Base-by-base conservation (phyloP, 2,329 filamentous ascomycete species). In the Colletotrichum shisoi region DNA sequence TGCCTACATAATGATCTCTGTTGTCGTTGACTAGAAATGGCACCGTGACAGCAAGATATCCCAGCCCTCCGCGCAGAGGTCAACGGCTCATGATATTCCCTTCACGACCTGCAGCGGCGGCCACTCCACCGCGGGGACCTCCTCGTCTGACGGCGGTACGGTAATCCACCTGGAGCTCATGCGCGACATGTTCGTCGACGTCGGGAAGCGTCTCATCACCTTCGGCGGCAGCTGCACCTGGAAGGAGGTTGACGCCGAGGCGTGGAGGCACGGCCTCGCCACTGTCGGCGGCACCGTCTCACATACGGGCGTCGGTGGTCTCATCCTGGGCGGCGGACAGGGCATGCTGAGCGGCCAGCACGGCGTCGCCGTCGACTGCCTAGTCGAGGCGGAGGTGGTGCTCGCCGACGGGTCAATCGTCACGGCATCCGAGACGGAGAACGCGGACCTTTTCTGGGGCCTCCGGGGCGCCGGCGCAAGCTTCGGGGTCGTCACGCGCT, bases 261-360 rank as follows among this genome's bases (percentile, higher is more conserved):
- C 82, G 0, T 83, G 78, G 58, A 74, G 80, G 54, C 76, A 85
- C 71, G 80, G 81, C 0, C 79, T 89, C 3, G 87, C 85, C 2
- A 85, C 85, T 1, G 84, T 88, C 0, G 87, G 86, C 9, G 87
- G 87, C 3, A 88, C 87, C 0, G 85, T 89, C 11, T 85, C 85
- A 48, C 84, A 89, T 69, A 89, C 86, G 1, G 87, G 87, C 6
- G 83, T 89, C 6, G 87, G 85, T 2, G 87, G 85, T 0, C 76
- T 89, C 15, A 82, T 83, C 0, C 73, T 88, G 1, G 85, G 85
- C 0, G 87, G 86, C 27, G 86, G 86, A 0, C 87, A 85, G 71
- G 86, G 87, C 1, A 82, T 83, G 74, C 76, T 89, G 17, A 83
- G 80, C 31, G 83, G 84, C 0, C 76, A 78, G 39, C 77, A 86